These are phyloP conservation scores for Solanum corneliomulleri DNA, from an alignment of 257 asterid genomes.

Conservation along the genomic window DNA sequence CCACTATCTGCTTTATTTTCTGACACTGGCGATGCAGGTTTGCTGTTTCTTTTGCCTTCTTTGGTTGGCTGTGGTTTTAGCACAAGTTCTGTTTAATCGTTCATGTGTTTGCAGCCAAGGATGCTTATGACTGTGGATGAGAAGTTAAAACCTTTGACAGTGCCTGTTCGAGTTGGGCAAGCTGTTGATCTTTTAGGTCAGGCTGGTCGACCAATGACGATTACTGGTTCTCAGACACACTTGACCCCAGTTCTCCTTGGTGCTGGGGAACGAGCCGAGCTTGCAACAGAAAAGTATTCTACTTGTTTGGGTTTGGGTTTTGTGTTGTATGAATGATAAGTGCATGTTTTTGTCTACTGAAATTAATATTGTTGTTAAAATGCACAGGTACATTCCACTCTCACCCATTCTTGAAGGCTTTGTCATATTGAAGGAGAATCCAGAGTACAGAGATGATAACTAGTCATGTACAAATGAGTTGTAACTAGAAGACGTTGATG, in stretches of 20 bases:
- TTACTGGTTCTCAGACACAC: conserved; percentile 91
- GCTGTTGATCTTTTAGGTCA: conserved; percentile 94
- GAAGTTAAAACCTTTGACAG: conserved; percentile 69
- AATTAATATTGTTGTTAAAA: neutral
- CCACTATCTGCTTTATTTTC: conserved; percentile 78
- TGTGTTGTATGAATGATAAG: neutral
- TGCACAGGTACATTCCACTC: conserved; percentile 79
- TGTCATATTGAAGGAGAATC: conserved; percentile 84
- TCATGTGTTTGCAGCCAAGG: conserved; percentile 50
- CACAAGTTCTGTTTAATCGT: neutral
- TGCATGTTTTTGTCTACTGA: neutral
- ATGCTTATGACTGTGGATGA: conserved; percentile 94
- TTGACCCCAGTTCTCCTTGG: conserved; percentile 83
- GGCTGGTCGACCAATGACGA: conserved; percentile 94
- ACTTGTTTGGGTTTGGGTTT: neutral
- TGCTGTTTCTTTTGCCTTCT: neutral
- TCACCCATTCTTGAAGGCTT: conserved; percentile 95
- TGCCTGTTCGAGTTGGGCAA: conserved; percentile 94
- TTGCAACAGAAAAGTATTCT: conserved; percentile 77
- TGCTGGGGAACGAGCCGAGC: conserved; percentile 95
- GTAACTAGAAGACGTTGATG: neutral
- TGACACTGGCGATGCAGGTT: conserved; percentile 92
- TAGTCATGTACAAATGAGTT: neutral
- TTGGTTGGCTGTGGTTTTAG: neutral
- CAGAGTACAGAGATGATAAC: conserved; percentile 62